Base-by-base conservation (phyloP, 768 basidiomycete genomes). In the Boletus pseudo-olivaceus region DNA sequence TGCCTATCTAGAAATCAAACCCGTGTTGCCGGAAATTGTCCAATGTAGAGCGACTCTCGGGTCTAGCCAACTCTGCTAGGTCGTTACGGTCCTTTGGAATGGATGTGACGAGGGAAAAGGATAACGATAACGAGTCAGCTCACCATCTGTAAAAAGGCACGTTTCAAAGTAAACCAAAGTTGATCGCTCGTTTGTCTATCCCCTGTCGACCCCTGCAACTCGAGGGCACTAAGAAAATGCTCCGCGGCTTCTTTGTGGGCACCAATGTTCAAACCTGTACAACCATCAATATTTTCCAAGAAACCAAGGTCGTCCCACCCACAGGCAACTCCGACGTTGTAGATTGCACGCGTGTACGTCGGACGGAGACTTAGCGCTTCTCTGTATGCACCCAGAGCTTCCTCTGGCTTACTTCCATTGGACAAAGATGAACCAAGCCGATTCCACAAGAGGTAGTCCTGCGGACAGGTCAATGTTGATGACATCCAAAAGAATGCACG, bases 301-400 rank as follows among this genome's bases (percentile, higher is more conserved):
- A 54, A 49, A 44, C 38, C 38, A 27, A 19, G 15, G 5, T 48
- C 49, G 8, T 41, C 29, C n/a, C 4, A 82, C 91, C 62, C 65
- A 94, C 94, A 99, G 20, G 95, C 94, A 27, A 99, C 97, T 41
- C 95, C 97, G 34, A 99, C 91, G 64, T 99, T 99, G 67, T 96
- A 98, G 23, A 98, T 91, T 10, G 95, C 97, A 11, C 97, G 85
- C 1, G 97, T 98, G 69, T 97, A 99, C 0, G 93, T 95, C 27
- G 97, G 97, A 37, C 93, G 83, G 44, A 98, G 74, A 63, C 84
- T 86, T 26, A 99, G 78, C 0, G 97, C 97, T 68, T 94, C 85
- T 55, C 90, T 80, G 68, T 99, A 97, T 14, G 88, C 90, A 15
- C 88, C 88, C 9, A 93, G 73, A 4, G 96, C 95, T 68, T 95